phyloP scores from a whole-genome alignment of 116 monocot genomes.

The Dioscorea cayenensis region DNA sequence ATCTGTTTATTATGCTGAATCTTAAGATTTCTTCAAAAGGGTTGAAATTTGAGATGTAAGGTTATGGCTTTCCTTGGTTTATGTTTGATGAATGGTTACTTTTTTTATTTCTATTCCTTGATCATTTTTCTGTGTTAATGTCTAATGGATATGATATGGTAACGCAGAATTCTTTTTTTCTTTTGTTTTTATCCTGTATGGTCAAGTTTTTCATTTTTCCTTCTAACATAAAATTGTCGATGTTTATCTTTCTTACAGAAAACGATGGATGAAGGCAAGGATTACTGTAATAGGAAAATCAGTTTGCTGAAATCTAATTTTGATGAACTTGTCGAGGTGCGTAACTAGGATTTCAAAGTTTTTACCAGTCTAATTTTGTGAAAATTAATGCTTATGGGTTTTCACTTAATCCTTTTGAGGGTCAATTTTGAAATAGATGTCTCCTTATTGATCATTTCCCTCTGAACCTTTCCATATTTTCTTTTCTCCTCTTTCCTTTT shows the following conservation, averaged over 20 bases:
- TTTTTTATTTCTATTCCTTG: neutral
- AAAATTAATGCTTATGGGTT: no score
- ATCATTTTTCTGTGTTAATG: neutral
- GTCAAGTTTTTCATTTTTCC: neutral
- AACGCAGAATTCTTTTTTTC: neutral
- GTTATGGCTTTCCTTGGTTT: neutral
- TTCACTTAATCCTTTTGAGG: neutral
- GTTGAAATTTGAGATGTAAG: neutral
- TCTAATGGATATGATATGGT: neutral
- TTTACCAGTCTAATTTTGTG: neutral
- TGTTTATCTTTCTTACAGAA: constrained; percentile 53
- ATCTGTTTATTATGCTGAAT: neutral
- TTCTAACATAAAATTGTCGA: neutral
- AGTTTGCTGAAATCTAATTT: constrained; percentile 90
- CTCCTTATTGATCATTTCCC: no score
- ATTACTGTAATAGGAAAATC: constrained; percentile 92
- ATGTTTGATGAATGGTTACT: no score
- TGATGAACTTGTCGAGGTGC: constrained; percentile 92
- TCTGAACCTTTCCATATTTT: no score
- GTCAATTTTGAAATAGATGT: neutral
- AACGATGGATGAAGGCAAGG: constrained; percentile 86
- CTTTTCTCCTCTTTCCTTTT: no score
- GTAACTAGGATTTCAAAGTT: neutral
- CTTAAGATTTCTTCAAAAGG: neutral
- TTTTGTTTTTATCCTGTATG: neutral